phyloP scores from a whole-genome alignment of 2,329 filamentous ascomycete species.

The Thielaviopsis cerberus region DNA sequence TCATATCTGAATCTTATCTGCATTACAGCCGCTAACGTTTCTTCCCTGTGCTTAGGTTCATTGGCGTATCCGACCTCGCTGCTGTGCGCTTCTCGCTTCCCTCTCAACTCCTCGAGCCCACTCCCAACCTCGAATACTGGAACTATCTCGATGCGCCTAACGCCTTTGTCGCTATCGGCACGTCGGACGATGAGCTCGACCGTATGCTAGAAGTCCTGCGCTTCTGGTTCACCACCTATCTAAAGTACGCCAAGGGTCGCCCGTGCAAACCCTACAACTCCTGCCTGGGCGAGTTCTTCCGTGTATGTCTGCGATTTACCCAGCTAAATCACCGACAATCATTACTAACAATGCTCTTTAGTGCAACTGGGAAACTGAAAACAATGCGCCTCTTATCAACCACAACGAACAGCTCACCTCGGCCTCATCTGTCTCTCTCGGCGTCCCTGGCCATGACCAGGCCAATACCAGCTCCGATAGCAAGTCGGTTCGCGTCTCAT shows the following conservation, averaged over 20 bases:
- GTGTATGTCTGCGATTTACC: slow-evolving; percentile 34
- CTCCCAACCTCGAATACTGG: slow-evolving; percentile 97
- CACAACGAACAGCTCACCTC: slow-evolving; percentile 28
- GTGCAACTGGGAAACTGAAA: slow-evolving; percentile 90
- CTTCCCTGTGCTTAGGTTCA: slow-evolving; percentile 50
- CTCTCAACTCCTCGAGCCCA: slow-evolving; percentile 85
- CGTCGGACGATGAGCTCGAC: slow-evolving; percentile 76
- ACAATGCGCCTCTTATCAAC: slow-evolving; percentile 49
- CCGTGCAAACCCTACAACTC: slow-evolving; percentile 99
- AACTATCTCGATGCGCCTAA: slow-evolving; percentile 92
- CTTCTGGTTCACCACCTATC: slow-evolving; percentile 97
- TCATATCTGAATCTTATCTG: background rate
- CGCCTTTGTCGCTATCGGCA: slow-evolving; percentile 66
- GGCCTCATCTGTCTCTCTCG: slow-evolving; percentile 30
- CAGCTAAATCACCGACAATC: background rate
- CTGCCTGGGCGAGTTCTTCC: slow-evolving; percentile 89
- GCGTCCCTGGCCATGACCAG: slow-evolving; percentile 30
- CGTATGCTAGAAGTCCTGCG: slow-evolving; percentile 87
- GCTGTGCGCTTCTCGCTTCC: slow-evolving; percentile 90
- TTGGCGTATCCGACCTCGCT: slow-evolving; percentile 88
- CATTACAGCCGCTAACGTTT: background rate
- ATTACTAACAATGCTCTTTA: slow-evolving; percentile 19
- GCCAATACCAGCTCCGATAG: slow-evolving; percentile 22
- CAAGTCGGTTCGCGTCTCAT: slow-evolving; percentile 61
- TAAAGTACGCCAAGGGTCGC: slow-evolving; percentile 97